Base-by-base conservation (phyloP, 1,284 basidiomycete genomes). In the Abortiporus biennis region DNA sequence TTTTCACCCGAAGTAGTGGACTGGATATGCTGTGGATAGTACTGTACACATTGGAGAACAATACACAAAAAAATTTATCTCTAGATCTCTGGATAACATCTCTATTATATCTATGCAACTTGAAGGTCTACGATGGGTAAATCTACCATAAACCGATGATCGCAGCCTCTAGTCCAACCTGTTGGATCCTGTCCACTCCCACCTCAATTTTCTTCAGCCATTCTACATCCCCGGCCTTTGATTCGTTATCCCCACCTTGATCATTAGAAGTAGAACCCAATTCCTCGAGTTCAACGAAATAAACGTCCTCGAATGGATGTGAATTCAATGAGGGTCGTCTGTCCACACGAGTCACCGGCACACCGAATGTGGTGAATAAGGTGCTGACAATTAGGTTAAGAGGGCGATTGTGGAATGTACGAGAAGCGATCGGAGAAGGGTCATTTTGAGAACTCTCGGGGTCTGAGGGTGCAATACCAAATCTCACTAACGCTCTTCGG, bases 261-360 rank as follows among this genome's bases (percentile, higher is more conserved):
- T 24, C 47, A 32, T n/a, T 38, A 35, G 22, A 45, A 44, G 23
- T 45, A n/a, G n/a, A n/a, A 44, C 25, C 49, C 9, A 47, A 36
- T 32, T 59, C 57, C 19, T 58, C 54, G 2, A 63, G 49, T 45
- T 65, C 63, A 16, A 65, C 33, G 29, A 64, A 58, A 53, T 86
- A 85, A 13, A 75, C 59, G 56, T 76, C 71, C 24, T 71, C 66
- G 51, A 85, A 85, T 1, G 72, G 74, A n/a, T 53, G 47, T 16
- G 56, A 53, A 4, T 59, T 55, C 13, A 67, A 38, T 2, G 72
- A 69, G 0, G 85, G 85, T 43, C 84, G 68, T 35, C 85, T 68
- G 53, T 86, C 81, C 34, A 88, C 69, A 4, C 79, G 73, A n/a
- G 59, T 58, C 25, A 66, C 51, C 1, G 59, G 55, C 6, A 62